A percentile compares a stretch with the other conserved stretches of the same genome.
Evolutionary conservation across 345 rosid species (phyloP).

Genomic region (Boechera retrofracta): DNA sequence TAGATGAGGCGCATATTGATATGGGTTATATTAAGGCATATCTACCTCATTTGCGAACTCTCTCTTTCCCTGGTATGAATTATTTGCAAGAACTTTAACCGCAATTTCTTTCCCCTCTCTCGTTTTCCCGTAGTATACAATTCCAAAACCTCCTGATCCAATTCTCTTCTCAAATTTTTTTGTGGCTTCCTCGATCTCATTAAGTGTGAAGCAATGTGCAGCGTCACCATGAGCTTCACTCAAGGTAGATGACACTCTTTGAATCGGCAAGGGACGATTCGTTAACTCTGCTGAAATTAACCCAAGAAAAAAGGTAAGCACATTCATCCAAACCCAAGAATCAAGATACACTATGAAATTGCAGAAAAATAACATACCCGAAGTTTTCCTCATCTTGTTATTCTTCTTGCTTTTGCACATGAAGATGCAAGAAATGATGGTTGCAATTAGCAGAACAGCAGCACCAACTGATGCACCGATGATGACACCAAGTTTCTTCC

Average conservation of each 20-base stretch:
- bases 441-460: constrained; percentile 65
- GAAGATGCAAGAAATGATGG: constrained; percentile 59
- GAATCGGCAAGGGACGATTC: constrained; percentile 54
- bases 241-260: constrained; percentile 60
- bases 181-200: constrained; percentile 87
- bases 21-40: constrained; percentile 15
- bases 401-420: constrained; percentile 63
- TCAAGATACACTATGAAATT: constrained; percentile 1
- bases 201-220: constrained; percentile 77
- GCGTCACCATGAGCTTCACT: constrained; percentile 74
- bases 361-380: constrained; percentile 26
- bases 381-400: constrained; percentile 36
- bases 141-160: constrained; percentile 98
- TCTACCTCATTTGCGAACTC: constrained; percentile 95
- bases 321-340: constrained; percentile 7
- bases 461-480: constrained; percentile 83
- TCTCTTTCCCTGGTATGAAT: constrained; percentile 91
- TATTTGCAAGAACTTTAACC: constrained; percentile 76
- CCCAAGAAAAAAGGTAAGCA: constrained; percentile 8
- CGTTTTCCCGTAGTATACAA: constrained; percentile 83
- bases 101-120: constrained; percentile 95
- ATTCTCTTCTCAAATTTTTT: constrained; percentile 77
- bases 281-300: constrained; percentile 39
- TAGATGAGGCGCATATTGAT: neutral
- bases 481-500: constrained; percentile 56